Percentiles rank a stretch among this genome's conserved stretches.
Conservation (phyloP, 1,284 basidiomycete genomes). For the Coniferiporia weirii region DNA sequence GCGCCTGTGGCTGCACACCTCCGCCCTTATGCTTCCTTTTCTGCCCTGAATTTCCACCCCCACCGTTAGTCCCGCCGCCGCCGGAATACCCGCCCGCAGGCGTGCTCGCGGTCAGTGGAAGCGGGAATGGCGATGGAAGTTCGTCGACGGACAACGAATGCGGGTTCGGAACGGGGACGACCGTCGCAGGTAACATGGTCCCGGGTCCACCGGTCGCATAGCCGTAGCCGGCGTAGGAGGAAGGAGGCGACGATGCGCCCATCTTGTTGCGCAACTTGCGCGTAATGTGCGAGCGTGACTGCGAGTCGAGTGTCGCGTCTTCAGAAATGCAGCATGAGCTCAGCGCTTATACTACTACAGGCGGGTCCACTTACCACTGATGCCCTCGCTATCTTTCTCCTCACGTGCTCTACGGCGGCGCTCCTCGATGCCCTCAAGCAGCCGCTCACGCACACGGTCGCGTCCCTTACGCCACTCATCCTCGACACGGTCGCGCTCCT, state of each 20-base stretch:
- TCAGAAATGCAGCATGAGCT: constrained; percentile 6
- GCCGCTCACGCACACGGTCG: constrained; percentile 62
- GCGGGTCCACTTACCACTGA: constrained; percentile 42
- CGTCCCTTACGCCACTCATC: constrained; percentile 72
- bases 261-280: constrained; percentile 75
- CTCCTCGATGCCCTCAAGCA: constrained; percentile 80
- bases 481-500: constrained; percentile 69
- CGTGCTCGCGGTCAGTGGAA: constrained; percentile 55
- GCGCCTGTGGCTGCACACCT: constrained; percentile 39
- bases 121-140: constrained; percentile 74
- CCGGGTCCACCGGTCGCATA: constrained; percentile 30
- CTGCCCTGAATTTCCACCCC: constrained; percentile 41
- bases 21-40: constrained; percentile 51
- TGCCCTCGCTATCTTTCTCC: constrained; percentile 77
- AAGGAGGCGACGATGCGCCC: constrained; percentile 60
- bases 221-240: constrained; percentile 34
- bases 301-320: constrained; percentile 67
- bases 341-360: constrained; percentile 10
- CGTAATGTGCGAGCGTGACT: constrained; percentile 72
- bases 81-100: constrained; percentile 31
- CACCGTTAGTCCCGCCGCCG: constrained; percentile 27
- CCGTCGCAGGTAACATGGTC: constrained; percentile 50
- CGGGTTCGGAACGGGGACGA: constrained; percentile 66
- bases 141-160: constrained; percentile 78
- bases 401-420: constrained; percentile 67